Base-by-base conservation (phyloP, 192 early-diverging fungal species). In the Backusella tuberculispora region DNA sequence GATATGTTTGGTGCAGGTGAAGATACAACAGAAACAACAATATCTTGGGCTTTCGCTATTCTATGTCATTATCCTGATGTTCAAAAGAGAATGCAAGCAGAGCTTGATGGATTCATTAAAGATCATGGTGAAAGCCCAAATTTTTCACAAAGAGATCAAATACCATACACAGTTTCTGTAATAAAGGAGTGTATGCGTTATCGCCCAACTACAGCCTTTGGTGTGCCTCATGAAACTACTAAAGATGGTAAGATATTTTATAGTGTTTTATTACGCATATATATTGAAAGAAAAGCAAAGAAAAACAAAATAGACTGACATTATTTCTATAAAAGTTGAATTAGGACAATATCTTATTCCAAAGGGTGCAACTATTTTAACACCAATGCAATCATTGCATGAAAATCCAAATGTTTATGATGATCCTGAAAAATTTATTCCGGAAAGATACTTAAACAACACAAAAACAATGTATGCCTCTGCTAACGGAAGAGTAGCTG, bases 301-400 rank as follows among this genome's bases (percentile, higher is more conserved):
- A 66, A 34, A 41, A 47, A 5, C 13, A 47, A 47, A 47, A 4
- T 17, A 0, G 14, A 17, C 17, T 19, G 7, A 8, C 21, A 24
- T 19, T 24, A 19, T 53, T 34, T 2, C 29, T 34, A 34, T 34
- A 34, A 24, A 0, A 72, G 71, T 72, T 21, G 26, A 60, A 17
- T 43, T 72, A 5, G 48, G 80, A 4, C 80, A 80, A 2, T 85
- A 85, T 67, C 76, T 81, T 19, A 77, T 89, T 40, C 87, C 88
- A 26, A 85, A 86, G 68, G 82, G 80, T 3, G 47, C 85, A 3
- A 77, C 71, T 66, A 73, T 88, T 17, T 67, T 83, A 37, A 78
- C 82, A 48, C 82, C 86, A 41, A 69, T 87, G 64, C 83, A 76
- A 70, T 76, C 85, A 0, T 77, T 85, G 74, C 83, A 89, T 68